phyloP scores from a whole-genome alignment of 2,329 filamentous ascomycete species.

The Ophiobolus disseminans region DNA sequence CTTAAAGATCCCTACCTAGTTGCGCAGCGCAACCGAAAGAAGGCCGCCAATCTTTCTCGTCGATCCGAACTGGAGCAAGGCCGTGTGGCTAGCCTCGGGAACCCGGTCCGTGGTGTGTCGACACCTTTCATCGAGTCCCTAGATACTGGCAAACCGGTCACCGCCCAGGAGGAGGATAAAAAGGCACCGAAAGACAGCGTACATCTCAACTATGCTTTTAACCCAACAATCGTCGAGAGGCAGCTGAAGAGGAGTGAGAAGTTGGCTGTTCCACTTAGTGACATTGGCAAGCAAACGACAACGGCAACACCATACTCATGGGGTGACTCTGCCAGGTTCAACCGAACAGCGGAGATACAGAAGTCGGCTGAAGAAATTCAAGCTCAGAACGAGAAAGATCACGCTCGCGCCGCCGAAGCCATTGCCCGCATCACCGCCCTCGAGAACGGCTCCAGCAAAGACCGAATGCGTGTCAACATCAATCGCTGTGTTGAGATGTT shows the following conservation, averaged over 20 bases:
- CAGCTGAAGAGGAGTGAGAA: conserved; percentile 72
- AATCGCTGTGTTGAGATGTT: conserved; percentile 85
- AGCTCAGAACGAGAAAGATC: conserved; percentile 48
- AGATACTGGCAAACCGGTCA: conserved; percentile 62
- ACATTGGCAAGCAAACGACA: conserved; percentile 12
- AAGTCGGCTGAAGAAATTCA: conserved; percentile 30
- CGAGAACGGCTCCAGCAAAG: conserved; percentile 77
- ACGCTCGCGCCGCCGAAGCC: conserved; percentile 75
- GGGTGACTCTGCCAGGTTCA: conserved; percentile 8
- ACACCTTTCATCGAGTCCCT: conserved; percentile 88
- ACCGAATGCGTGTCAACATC: conserved; percentile 82
- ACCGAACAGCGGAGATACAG: conserved; percentile 7
- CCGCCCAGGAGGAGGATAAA: conserved; percentile 24
- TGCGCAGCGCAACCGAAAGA: conserved; percentile 82
- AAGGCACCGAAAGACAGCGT: conserved; percentile 36
- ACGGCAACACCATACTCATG: conserved; percentile 9
- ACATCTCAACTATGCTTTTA: conserved; percentile 79
- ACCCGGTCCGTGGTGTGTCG: conserved; percentile 77
- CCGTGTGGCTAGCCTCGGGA: conserved; percentile 71
- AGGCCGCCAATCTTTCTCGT: conserved; percentile 80
- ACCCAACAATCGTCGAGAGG: conserved; percentile 68
- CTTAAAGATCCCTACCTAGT: conserved; percentile 83
- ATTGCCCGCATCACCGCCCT: conserved; percentile 80
- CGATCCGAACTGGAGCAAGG: conserved; percentile 72
- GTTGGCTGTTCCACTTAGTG: conserved; percentile 65